phyloP scores from a whole-genome alignment of 2,329 filamentous ascomycete species.

The Colletotrichum melonis region DNA sequence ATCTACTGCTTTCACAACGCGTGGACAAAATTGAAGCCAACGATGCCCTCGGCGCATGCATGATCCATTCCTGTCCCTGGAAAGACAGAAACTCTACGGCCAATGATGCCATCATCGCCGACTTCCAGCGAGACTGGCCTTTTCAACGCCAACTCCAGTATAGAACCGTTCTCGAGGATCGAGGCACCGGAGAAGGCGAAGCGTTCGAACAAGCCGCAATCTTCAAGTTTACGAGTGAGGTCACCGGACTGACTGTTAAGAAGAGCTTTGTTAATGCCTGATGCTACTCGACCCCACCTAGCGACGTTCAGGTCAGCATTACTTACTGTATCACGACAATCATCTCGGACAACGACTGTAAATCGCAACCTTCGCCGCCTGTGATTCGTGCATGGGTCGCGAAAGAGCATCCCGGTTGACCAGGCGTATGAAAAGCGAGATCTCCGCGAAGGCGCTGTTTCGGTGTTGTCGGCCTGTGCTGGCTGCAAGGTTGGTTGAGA shows the following conservation, averaged over 20 bases:
- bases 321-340: conserved; percentile 59
- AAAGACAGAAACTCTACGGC: conserved; percentile 57
- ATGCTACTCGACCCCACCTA: no score
- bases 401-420: conserved; percentile 46
- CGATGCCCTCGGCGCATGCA: conserved; percentile 60
- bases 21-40: conserved; percentile 55
- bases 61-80: conserved; percentile 40
- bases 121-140: conserved; percentile 56
- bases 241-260: conserved; percentile 53
- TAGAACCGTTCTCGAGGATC: conserved; percentile 17
- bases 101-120: conserved; percentile 59
- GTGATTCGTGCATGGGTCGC: conserved; percentile 58
- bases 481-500: conserved; percentile 43
- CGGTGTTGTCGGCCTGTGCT: not conserved
- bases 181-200: conserved; percentile 45
- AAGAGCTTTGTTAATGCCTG: not conserved
- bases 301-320: not conserved
- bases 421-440: conserved; percentile 57
- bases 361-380: conserved; percentile 36
- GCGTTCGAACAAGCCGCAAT: conserved; percentile 56
- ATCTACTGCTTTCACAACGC: not conserved
- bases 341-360: conserved; percentile 38
- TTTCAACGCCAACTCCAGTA: conserved; percentile 49
- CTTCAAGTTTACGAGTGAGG: conserved; percentile 50
- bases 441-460: conserved; percentile 44